Conservation (phyloP, 192 early-diverging fungal species). For the Coemansia sp. region DNA sequence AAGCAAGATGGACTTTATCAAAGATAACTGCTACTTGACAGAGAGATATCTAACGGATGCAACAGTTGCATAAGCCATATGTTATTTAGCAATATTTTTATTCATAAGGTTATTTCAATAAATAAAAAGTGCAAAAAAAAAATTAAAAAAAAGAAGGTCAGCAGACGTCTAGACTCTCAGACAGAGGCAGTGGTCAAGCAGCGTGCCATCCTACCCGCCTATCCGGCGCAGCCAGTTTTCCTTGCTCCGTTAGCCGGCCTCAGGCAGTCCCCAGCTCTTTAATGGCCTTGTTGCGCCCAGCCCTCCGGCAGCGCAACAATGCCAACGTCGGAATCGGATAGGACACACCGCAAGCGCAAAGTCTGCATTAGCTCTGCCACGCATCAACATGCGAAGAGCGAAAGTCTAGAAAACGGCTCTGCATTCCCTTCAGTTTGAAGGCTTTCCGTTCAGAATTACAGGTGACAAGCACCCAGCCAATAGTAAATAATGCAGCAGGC, state of each 20-base stretch:
- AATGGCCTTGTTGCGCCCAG: not conserved
- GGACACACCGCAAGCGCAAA: not conserved
- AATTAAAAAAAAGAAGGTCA: not conserved
- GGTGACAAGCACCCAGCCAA: not conserved
- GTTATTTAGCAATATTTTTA: not conserved
- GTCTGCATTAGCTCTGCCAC: not conserved
- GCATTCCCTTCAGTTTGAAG: not conserved
- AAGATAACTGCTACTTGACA: no score
- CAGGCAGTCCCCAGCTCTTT: constrained; percentile 1
- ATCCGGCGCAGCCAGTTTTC: not conserved
- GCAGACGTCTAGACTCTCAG: no score
- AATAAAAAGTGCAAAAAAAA: not conserved
- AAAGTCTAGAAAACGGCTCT: not conserved
- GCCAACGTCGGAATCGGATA: not conserved
- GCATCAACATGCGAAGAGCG: not conserved
- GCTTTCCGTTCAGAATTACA: not conserved
- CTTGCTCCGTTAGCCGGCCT: not conserved
- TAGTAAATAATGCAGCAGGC: not conserved
- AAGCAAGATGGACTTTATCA: no score
- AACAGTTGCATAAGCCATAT: no score
- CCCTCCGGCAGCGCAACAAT: constrained; percentile 1
- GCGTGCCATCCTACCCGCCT: no score
- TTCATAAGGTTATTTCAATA: constrained; percentile 1
- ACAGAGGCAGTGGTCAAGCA: no score
- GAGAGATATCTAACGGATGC: no score